phyloP scores from a whole-genome alignment of 768 basidiomycete genomes.

The Neoboletus subvelutipes region DNA sequence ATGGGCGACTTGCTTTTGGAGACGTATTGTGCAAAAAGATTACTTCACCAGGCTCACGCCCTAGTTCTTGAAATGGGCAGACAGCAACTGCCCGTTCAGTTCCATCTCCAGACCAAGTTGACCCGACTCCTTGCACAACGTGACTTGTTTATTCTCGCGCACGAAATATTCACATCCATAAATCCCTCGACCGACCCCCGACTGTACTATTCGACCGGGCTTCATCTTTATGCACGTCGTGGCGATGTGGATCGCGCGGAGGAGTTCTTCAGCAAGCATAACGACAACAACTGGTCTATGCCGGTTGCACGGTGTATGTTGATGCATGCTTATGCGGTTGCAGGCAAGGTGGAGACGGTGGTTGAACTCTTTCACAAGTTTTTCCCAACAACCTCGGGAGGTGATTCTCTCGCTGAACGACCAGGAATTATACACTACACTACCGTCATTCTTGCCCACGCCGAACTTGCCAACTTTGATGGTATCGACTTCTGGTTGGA shows the following conservation, averaged over 20 bases:
- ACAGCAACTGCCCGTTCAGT: slow-evolving; percentile 34
- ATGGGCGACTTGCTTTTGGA: slow-evolving; percentile 45
- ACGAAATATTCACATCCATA: slow-evolving; percentile 40
- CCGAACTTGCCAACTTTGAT: slow-evolving; percentile 43
- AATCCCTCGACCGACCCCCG: slow-evolving; percentile 17
- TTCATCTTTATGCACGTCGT: slow-evolving; percentile 51
- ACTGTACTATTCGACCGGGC: slow-evolving; percentile 41
- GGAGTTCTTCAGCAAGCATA: slow-evolving; percentile 40
- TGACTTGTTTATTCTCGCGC: slow-evolving; percentile 42
- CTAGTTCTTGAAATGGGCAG: slow-evolving; percentile 42
- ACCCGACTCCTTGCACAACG: slow-evolving; percentile 44
- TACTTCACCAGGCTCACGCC: slow-evolving; percentile 38
- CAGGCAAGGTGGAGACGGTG: slow-evolving; percentile 41
- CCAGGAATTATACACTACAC: slow-evolving; percentile 56
- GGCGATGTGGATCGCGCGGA: slow-evolving; percentile 49
- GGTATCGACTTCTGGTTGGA: slow-evolving; percentile 56
- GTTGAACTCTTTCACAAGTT: slow-evolving; percentile 52
- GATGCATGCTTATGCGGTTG: slow-evolving; percentile 55
- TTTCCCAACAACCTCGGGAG: slow-evolving; percentile 42
- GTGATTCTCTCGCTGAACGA: slow-evolving; percentile 28
- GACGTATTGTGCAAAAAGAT: slow-evolving; percentile 33
- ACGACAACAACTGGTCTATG: slow-evolving; percentile 26
- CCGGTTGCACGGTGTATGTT: slow-evolving; percentile 41
- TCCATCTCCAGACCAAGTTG: slow-evolving; percentile 34
- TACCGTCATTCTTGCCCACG: slow-evolving; percentile 54